phyloP scores from a whole-genome alignment of 345 rosid species.

The Nasturtium officinale region DNA sequence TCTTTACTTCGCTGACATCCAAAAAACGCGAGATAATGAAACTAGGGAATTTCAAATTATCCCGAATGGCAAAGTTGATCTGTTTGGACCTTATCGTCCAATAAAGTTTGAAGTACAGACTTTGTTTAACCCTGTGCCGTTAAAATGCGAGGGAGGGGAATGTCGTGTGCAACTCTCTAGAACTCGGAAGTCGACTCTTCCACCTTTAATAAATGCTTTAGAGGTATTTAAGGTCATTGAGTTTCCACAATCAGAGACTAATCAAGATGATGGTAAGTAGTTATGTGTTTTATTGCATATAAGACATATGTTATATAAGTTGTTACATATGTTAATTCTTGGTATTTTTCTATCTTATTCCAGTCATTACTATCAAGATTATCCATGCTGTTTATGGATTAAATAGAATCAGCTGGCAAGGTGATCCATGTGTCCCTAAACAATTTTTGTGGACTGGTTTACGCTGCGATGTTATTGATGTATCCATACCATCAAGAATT shows the following conservation, averaged over 20 bases:
- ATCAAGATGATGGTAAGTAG: conserved; percentile 39
- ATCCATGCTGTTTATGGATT: conserved; percentile 45
- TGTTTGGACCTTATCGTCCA: conserved; percentile 26
- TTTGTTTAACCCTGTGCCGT: neutral
- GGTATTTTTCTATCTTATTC: no score
- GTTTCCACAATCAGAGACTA: conserved; percentile 35
- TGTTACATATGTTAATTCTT: no score
- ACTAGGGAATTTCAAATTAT: conserved; percentile 33
- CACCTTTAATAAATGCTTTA: conserved; percentile 38
- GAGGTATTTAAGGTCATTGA: conserved; percentile 31
- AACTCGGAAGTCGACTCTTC: conserved; percentile 30
- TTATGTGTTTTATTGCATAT: no score
- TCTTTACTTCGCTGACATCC: conserved; percentile 49
- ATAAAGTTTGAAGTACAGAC: conserved; percentile 6
- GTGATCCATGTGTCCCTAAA: conserved; percentile 52
- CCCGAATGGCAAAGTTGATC: conserved; percentile 10
- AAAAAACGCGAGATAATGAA: conserved; percentile 32
- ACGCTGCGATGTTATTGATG: conserved; percentile 33
- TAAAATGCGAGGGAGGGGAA: conserved; percentile 20
- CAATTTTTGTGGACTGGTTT: conserved; percentile 44
- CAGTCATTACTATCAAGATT: conserved; percentile 47
- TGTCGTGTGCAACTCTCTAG: neutral
- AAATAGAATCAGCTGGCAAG: conserved; percentile 47
- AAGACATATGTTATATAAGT: no score
- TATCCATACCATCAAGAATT: conserved; percentile 43